Conservation (phyloP, 148 eudicot species). For the Chenopodium suecicum region DNA sequence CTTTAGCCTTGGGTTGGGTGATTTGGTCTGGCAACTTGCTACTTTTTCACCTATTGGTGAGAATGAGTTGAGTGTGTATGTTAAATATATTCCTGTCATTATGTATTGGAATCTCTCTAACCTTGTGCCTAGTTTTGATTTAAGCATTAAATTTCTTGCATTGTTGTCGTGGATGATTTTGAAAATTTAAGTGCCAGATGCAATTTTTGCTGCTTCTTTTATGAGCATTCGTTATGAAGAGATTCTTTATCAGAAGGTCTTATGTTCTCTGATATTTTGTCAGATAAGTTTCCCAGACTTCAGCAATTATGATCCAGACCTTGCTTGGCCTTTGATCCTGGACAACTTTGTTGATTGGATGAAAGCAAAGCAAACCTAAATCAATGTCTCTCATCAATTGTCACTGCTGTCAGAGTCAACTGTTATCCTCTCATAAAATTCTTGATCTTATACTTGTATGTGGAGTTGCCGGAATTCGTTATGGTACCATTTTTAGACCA, state of each 20-base stretch:
- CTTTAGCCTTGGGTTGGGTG: no score
- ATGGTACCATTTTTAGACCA: constrained; percentile 27
- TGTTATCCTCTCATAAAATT: neutral
- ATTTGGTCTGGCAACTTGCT: no score
- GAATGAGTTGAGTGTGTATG: no score
- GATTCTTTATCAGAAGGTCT: neutral
- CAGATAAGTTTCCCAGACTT: constrained; percentile 89
- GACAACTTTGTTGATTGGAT: constrained; percentile 97
- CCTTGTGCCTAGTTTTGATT: neutral
- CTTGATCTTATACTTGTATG: constrained; percentile 7
- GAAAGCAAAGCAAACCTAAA: constrained; percentile 55
- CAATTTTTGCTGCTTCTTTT: neutral
- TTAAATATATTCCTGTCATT: neutral
- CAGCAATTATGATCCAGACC: constrained; percentile 64
- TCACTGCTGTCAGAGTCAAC: neutral
- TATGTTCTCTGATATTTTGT: neutral
- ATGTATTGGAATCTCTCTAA: neutral
- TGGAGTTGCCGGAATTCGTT: constrained; percentile 18
- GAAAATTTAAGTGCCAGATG: neutral
- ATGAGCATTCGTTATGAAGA: neutral
- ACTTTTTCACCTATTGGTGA: no score
- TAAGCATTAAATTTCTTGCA: neutral
- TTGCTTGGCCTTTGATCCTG: constrained; percentile 88
- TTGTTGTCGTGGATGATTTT: neutral
- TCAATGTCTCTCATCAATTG: neutral